A percentile compares a stretch with the other conserved stretches of the same genome.
Evolutionary conservation across 805 yeast species (phyloP).

Genomic region (Limtongia smithiae): DNA sequence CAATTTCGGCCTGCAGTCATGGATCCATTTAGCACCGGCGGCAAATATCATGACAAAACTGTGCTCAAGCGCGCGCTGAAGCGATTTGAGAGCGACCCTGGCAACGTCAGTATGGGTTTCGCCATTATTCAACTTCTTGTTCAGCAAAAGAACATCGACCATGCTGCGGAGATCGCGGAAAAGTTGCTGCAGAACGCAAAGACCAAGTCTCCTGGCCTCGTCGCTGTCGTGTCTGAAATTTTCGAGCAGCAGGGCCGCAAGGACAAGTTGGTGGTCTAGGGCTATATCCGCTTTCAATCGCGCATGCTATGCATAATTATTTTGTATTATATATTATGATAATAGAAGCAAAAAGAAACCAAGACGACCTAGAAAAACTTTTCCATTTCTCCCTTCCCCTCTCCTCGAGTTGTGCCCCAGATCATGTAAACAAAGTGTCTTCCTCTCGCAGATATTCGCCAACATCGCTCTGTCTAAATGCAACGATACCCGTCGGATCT

Average conservation of each 20-base stretch:
- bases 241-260: constrained; percentile 47
- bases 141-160: constrained; percentile 29
- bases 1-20: constrained; percentile 18
- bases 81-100: constrained; percentile 34
- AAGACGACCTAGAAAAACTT: background rate
- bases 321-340: too few species aligned
- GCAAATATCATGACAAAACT: constrained; percentile 15
- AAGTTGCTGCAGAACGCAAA: constrained; percentile 15
- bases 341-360: background rate
- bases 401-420: too few species aligned
- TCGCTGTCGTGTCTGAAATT: constrained; percentile 48
- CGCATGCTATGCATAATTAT: background rate
- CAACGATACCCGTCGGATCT: constrained; percentile 92
- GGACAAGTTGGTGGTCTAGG: constrained; percentile 8
- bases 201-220: constrained; percentile 42
- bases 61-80: constrained; percentile 30
- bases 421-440: constrained; percentile 68
- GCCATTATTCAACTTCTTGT: constrained; percentile 34
- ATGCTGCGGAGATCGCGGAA: constrained; percentile 33
- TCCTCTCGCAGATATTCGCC: constrained; percentile 98
- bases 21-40: constrained; percentile 25
- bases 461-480: constrained; percentile 94
- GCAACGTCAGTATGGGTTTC: constrained; percentile 31
- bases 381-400: too few species aligned
- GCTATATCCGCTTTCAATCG: too few species aligned